These are phyloP conservation scores for Kodamaea leandrae DNA, from an alignment of 805 yeast species.

Conservation along the genomic window DNA sequence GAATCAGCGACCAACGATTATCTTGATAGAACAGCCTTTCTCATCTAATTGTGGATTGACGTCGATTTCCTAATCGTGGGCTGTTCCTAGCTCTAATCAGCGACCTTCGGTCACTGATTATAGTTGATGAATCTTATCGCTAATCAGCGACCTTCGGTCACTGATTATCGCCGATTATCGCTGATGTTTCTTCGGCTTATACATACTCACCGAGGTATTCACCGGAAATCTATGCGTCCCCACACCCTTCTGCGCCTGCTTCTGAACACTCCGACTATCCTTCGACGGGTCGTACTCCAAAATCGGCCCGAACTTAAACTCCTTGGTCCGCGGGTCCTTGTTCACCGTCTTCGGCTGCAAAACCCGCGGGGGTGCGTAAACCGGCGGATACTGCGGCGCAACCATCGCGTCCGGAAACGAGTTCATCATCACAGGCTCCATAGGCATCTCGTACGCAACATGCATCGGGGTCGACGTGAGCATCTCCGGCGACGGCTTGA, in stretches of 20 bases:
- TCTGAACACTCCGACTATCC: conserved; percentile 18
- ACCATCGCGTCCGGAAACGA: not conserved
- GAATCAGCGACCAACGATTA: too few relatives aligned
- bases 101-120: too few relatives aligned
- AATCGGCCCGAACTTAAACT: conserved; percentile 40
- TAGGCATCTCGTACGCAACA: not conserved
- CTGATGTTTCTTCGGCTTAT: conserved; percentile 31
- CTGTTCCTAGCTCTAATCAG: too few relatives aligned
- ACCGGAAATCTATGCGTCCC: conserved; percentile 31
- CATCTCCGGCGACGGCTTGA: not conserved
- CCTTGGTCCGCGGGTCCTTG: conserved; percentile 24
- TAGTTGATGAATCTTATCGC: too few relatives aligned
- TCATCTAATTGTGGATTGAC: too few relatives aligned
- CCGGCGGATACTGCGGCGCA: not conserved
- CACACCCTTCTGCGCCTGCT: conserved; percentile 17
- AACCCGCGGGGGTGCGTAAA: conserved; percentile 1
- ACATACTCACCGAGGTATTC: conserved; percentile 32
- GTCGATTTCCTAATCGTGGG: too few relatives aligned
- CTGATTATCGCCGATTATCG: not conserved
- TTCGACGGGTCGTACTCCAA: conserved; percentile 41
- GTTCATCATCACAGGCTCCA: too few relatives aligned
- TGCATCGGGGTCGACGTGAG: not conserved
- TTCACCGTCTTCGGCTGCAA: conserved; percentile 13
- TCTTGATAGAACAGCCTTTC: too few relatives aligned
- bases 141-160: too few relatives aligned